These are phyloP conservation scores for Aspergillus biplanus DNA, from an alignment of 495 filamentous ascomycete genomes.

Conservation along the genomic window DNA sequence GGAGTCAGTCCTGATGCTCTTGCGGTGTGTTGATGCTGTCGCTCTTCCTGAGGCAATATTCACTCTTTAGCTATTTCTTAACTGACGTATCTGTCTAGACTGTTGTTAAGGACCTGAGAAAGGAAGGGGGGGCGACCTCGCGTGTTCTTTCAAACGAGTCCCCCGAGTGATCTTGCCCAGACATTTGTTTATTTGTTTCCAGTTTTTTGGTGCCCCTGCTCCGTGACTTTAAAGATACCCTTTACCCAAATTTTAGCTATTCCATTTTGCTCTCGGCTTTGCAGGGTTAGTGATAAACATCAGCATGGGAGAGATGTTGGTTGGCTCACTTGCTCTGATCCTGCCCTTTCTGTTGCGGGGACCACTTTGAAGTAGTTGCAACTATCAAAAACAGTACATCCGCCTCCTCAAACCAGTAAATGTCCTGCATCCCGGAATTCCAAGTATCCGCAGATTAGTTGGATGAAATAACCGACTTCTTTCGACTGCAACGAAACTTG, in stretches of 20 bases:
- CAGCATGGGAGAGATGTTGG: no score
- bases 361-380: no score
- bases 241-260: slow-evolving; percentile 1
- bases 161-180: slow-evolving; percentile 23
- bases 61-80: not conserved
- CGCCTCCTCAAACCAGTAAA: no score
- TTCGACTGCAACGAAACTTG: no score
- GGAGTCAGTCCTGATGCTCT: slow-evolving; percentile 95
- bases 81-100: slow-evolving; percentile 45
- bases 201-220: slow-evolving; percentile 9
- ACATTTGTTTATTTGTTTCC: slow-evolving; percentile 5
- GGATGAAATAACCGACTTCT: no score
- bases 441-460: no score
- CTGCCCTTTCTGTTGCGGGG: no score
- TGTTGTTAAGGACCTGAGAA: slow-evolving; percentile 73
- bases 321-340: no score
- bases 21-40: slow-evolving; percentile 61
- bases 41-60: not conserved
- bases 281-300: no score
- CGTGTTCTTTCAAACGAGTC: slow-evolving; percentile 27
- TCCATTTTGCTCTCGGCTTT: no score
- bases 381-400: no score
- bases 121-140: slow-evolving; percentile 48
- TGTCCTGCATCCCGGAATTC: no score
- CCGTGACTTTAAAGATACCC: slow-evolving; percentile 22